phyloP scores from a whole-genome alignment of 1,284 basidiomycete genomes.

The Sporisorium graminicola region DNA sequence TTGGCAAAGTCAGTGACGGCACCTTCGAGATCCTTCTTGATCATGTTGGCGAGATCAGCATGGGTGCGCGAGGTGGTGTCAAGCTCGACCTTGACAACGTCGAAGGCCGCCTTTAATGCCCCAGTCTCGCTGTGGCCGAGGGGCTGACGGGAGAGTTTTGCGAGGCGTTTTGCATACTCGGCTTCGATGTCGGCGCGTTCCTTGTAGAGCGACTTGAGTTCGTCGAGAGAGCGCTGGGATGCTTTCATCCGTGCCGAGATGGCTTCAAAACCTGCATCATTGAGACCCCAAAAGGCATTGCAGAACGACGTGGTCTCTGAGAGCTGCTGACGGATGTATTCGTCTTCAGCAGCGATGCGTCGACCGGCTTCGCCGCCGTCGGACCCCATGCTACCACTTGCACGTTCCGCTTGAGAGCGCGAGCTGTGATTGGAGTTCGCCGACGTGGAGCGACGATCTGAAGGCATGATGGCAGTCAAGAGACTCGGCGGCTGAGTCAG shows the following conservation, averaged over 20 bases:
- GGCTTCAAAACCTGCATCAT: slow-evolving; percentile 88
- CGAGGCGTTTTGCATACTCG: slow-evolving; percentile 89
- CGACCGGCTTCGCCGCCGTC: slow-evolving; percentile 60
- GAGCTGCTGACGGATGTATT: slow-evolving; percentile 57
- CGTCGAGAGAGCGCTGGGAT: slow-evolving; percentile 87
- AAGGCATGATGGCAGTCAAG: slow-evolving; percentile 44
- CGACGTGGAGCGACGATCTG: slow-evolving; percentile 50
- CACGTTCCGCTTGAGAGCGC: slow-evolving; percentile 40
- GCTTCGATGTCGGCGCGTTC: slow-evolving; percentile 91
- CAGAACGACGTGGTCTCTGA: slow-evolving; percentile 81
- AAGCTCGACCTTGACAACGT: slow-evolving; percentile 84
- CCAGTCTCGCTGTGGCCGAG: slow-evolving; percentile 92
- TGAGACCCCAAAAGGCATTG: slow-evolving; percentile 87
- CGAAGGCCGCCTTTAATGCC: slow-evolving; percentile 83
- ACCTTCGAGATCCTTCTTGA: slow-evolving; percentile 82
- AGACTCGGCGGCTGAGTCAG: slow-evolving; percentile 4
- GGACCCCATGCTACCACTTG: slow-evolving; percentile 50
- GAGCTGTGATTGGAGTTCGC: slow-evolving; percentile 55
- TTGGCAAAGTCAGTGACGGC: slow-evolving; percentile 63
- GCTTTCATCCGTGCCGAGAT: slow-evolving; percentile 88
- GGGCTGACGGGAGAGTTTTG: slow-evolving; percentile 81
- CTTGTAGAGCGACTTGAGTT: slow-evolving; percentile 86
- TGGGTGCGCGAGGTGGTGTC: slow-evolving; percentile 83
- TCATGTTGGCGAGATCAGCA: slow-evolving; percentile 78
- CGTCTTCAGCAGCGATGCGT: slow-evolving; percentile 59